Conservation (phyloP, 1,284 basidiomycete genomes). For the Trichosporon coremiiforme region DNA sequence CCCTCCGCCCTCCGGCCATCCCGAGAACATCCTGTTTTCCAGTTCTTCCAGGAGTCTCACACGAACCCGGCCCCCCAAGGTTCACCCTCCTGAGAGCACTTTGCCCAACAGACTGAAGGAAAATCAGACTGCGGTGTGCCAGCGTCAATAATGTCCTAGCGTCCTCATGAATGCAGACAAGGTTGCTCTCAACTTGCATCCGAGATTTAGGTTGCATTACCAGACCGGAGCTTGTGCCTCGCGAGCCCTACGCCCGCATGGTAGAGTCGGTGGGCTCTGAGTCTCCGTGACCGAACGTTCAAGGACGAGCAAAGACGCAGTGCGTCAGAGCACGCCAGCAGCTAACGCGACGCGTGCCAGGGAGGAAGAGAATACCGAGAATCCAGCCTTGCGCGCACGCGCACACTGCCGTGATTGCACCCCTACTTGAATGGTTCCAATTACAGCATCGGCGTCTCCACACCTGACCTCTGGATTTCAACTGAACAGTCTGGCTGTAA, state of each 20-base stretch:
- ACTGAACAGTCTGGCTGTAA: no score
- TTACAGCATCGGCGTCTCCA: neutral
- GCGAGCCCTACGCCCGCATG: neutral
- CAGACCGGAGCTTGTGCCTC: neutral
- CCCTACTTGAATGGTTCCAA: neutral
- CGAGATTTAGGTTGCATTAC: conserved; percentile 11
- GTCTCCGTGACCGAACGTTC: no score
- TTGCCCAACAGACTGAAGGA: neutral
- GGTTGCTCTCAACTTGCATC: conserved; percentile 6
- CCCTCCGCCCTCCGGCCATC: neutral
- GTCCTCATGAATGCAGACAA: neutral
- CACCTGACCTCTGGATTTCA: neutral
- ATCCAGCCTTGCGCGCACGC: neutral
- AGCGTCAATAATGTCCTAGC: neutral
- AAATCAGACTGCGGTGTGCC: neutral
- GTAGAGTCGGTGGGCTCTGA: no score
- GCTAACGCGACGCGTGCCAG: neutral
- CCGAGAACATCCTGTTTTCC: neutral
- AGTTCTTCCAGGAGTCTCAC: neutral
- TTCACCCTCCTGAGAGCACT: neutral
- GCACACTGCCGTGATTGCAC: neutral
- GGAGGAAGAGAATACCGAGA: neutral
- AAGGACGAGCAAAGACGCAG: neutral
- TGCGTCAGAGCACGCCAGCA: neutral
- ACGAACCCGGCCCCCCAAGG: neutral